These are phyloP conservation scores for Clitopilus passeckerianus DNA, from an alignment of 768 basidiomycete genomes.

Conservation along the genomic window DNA sequence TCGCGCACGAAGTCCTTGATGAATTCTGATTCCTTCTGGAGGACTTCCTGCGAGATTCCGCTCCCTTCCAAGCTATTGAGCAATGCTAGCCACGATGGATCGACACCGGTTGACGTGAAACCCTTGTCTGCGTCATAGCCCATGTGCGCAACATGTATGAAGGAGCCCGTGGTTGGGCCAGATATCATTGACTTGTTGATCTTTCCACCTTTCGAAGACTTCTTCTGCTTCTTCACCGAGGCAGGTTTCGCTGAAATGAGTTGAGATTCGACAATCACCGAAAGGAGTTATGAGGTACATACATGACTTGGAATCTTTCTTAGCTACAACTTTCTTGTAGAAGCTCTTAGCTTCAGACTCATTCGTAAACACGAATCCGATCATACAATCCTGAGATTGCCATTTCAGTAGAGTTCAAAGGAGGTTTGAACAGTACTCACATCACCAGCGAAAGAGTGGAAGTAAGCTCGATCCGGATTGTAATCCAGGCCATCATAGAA, in stretches of 20 bases:
- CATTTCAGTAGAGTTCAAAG: conserved; percentile 1
- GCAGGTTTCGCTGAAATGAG: conserved; percentile 38
- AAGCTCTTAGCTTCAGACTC: conserved; percentile 82
- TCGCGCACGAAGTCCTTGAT: conserved; percentile 79
- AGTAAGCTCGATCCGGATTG: conserved; percentile 80
- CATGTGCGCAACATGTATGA: conserved; percentile 93
- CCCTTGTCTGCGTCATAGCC: conserved; percentile 86
- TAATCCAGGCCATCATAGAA: conserved; percentile 81
- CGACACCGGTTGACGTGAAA: conserved; percentile 82
- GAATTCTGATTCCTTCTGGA: conserved; percentile 80
- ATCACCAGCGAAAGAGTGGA: conserved; percentile 90
- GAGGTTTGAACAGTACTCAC: conserved; percentile 44
- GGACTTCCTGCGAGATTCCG: conserved; percentile 65
- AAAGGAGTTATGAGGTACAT: conserved; percentile 12
- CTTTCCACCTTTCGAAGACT: conserved; percentile 58
- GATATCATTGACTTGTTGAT: conserved; percentile 95
- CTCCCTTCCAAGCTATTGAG: conserved; percentile 57
- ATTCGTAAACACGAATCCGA: conserved; percentile 87
- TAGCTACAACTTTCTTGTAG: conserved; percentile 74
- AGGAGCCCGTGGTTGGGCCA: conserved; percentile 69
- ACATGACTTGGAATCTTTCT: conserved; percentile 59
- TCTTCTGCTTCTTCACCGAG: conserved; percentile 55
- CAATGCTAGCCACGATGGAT: conserved; percentile 82
- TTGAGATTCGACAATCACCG: conserved; percentile 3
- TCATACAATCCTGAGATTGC: conserved; percentile 69